Percentiles rank a stretch among this genome's conserved stretches.
These are phyloP conservation scores for Cordia subcordata DNA, from an alignment of 257 asterid genomes.

Conservation along the genomic window DNA sequence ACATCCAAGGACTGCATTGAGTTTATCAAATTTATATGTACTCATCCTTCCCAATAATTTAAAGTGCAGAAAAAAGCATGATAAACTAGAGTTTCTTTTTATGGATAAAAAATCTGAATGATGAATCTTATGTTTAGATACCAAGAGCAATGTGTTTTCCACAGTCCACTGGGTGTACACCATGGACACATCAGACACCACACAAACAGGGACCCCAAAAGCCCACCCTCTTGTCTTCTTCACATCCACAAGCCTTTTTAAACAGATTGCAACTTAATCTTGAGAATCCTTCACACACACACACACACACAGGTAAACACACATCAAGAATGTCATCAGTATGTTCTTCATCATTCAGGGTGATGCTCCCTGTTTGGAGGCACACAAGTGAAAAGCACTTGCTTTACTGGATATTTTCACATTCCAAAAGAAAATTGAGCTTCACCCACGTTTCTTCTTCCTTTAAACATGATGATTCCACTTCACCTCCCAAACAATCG, in stretches of 20 bases:
- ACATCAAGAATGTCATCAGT: constrained; percentile 36
- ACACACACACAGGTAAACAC: not conserved
- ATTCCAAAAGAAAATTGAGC: constrained; percentile 34
- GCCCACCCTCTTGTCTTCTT: constrained; percentile 2
- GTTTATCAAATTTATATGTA: too few species aligned
- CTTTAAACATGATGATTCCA: constrained; percentile 37
- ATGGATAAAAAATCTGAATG: too few species aligned
- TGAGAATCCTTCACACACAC: not conserved
- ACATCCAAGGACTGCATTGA: too few species aligned
- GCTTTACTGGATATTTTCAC: constrained; percentile 41
- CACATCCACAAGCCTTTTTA: constrained; percentile 14
- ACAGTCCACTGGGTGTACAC: too few species aligned
- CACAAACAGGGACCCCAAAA: not conserved
- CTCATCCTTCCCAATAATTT: too few species aligned
- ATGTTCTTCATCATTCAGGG: constrained; percentile 43
- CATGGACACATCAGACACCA: not conserved
- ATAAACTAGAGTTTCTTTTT: too few species aligned
- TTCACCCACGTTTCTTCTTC: constrained; percentile 39
- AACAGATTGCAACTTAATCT: constrained; percentile 7
- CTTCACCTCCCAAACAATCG: constrained; percentile 36
- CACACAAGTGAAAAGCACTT: constrained; percentile 26
- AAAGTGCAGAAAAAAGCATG: too few species aligned
- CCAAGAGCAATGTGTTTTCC: too few species aligned
- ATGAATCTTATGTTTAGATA: too few species aligned
- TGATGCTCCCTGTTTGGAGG: constrained; percentile 43